Evolutionary conservation across 305 asterid species (phyloP), one percentile per base, ranked within the genome.

Genomic region (Solanum aculeatissimum): DNA sequence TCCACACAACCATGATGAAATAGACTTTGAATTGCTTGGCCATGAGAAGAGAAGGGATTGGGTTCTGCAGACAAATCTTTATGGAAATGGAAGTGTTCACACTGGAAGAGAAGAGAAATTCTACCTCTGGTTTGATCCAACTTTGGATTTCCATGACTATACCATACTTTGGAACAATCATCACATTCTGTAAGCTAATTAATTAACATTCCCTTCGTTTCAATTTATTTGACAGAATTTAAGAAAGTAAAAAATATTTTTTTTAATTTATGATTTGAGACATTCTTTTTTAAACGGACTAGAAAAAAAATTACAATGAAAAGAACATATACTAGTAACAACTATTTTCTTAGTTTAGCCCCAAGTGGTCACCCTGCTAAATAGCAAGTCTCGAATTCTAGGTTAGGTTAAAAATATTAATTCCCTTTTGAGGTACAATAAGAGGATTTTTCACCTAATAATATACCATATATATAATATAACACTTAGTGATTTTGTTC

Each of bases 71-170:
- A 95, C 98, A 3, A 95, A 94, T 89, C 87, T 95, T 54, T 95
- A 95, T n/a, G 97, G 99, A 2, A 95, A 94, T 87, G 99, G 99
- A 86, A 95, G 99, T 79, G 93, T 91, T 13, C 88, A 87, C 42
- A 92, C 97, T 0, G 98, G 99, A 84, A 90, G 98, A 75, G 99
- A 95, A 85, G 99, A 94, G 90, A 95, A 94, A 84, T 88, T 93
- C 58, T 92, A 94, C 95, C 95, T 94, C 47, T 94, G 99, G 99
- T 95, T 95, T 38, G 97, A 95, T 83, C 99, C 97, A 6, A 93
- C 97, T 13, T 82, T 87, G 70, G 85, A 68, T 71, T 93, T 89
- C 83, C 98, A 93, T 84, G 92, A 93, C 85, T 95, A 95, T 84
- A 90, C 87, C 91, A 95, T 95, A 85, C 91, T 95, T 11, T 95